Evolutionary conservation across 2,329 filamentous ascomycete species (phyloP).

Genomic region (Podosphaera xanthii): DNA sequence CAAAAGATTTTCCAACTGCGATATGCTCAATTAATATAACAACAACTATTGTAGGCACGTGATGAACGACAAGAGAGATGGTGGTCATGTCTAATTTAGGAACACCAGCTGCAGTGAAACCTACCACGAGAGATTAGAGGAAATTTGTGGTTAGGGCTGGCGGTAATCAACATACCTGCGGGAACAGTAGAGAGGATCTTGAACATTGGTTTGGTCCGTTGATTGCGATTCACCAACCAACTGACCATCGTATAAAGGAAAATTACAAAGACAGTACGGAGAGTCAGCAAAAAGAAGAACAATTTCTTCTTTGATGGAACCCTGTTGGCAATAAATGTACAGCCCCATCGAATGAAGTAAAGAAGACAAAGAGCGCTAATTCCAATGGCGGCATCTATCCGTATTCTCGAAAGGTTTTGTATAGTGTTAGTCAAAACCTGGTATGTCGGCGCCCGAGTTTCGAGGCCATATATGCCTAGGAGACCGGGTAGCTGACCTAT

Average conservation of each 20-base stretch:
- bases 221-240: slow-evolving; percentile 57
- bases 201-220: slow-evolving; percentile 41
- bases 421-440: slow-evolving; percentile 63
- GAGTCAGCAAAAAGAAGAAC: slow-evolving; percentile 76
- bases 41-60: slow-evolving; percentile 71
- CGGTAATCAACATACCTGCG: slow-evolving; percentile 28
- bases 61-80: slow-evolving; percentile 40
- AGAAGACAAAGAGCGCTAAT: slow-evolving; percentile 59
- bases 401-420: slow-evolving; percentile 41
- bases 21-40: slow-evolving; percentile 96
- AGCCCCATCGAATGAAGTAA: slow-evolving; percentile 47
- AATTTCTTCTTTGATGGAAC: slow-evolving; percentile 46
- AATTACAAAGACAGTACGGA: slow-evolving; percentile 80
- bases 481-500: slow-evolving; percentile 62
- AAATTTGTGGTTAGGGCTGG: background rate
- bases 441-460: slow-evolving; percentile 60
- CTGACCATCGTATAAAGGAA: slow-evolving; percentile 80
- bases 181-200: slow-evolving; percentile 56
- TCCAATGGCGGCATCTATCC: slow-evolving; percentile 69
- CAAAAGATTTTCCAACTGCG: slow-evolving; percentile 91
- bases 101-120: slow-evolving; percentile 58
- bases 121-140: slow-evolving; percentile 17
- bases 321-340: slow-evolving; percentile 43
- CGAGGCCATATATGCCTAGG: slow-evolving; percentile 49
- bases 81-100: slow-evolving; percentile 45